A percentile compares a stretch with the other conserved stretches of the same genome.
These are phyloP conservation scores for Mallotus nudiflorus DNA, from an alignment of 345 rosid species.

Conservation along the genomic window DNA sequence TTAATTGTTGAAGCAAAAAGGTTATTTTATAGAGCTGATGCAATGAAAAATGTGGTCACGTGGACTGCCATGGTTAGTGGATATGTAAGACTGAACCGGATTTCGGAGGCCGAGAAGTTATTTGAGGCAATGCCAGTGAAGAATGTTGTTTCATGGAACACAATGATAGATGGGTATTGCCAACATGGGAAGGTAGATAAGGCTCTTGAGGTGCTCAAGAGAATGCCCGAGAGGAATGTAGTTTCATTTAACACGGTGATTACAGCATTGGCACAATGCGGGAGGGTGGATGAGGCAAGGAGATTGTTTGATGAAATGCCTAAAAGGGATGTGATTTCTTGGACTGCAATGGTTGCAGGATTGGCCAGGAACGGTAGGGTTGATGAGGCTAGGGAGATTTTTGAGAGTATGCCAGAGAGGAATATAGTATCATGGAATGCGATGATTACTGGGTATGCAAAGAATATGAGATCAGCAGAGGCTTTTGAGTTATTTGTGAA, in stretches of 20 bases:
- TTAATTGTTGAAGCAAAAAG: constrained; percentile 57
- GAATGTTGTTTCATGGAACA: constrained; percentile 74
- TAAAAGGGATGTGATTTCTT: constrained; percentile 61
- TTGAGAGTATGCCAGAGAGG: constrained; percentile 59
- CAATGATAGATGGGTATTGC: constrained; percentile 68
- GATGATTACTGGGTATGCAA: constrained; percentile 72
- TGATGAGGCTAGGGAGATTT: constrained; percentile 60
- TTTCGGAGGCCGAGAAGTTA: constrained; percentile 58
- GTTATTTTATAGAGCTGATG: constrained; percentile 55
- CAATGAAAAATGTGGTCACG: constrained; percentile 63
- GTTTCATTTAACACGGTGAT: constrained; percentile 68
- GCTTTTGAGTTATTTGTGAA: constrained; percentile 54
- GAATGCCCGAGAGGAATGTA: constrained; percentile 62
- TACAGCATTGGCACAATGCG: constrained; percentile 46
- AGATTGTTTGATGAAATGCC: constrained; percentile 54
- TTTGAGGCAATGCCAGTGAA: constrained; percentile 60
- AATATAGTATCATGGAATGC: constrained; percentile 74
- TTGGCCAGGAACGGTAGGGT: constrained; percentile 57
- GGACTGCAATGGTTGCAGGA: constrained; percentile 66
- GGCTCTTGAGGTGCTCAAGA: constrained; percentile 49
- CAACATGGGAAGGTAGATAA: constrained; percentile 42
- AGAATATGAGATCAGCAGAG: constrained; percentile 49
- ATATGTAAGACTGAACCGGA: constrained; percentile 46
- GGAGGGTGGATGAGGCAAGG: constrained; percentile 63
- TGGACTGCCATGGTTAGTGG: constrained; percentile 78